Conservation (phyloP, 208 protist genomes). For the Vickermania ingenoplastis region DNA sequence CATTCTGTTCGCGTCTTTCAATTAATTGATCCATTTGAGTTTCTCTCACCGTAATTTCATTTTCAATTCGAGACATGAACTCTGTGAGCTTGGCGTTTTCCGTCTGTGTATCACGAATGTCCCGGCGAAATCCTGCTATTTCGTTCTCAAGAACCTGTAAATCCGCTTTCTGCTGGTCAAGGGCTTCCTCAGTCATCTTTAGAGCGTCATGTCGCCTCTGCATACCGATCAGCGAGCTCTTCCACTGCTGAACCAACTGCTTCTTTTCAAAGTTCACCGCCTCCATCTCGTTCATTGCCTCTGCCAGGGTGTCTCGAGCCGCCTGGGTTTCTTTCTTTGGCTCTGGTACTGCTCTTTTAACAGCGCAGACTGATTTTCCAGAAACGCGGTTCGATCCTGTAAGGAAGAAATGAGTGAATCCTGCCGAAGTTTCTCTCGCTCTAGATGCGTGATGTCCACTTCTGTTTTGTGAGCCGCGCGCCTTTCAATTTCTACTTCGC, state of each 20-base stretch:
- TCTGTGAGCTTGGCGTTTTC: conserved; percentile 87
- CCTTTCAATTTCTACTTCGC: conserved; percentile 90
- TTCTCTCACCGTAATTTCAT: conserved; percentile 85
- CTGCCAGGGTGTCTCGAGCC: conserved; percentile 82
- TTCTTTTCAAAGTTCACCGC: conserved; percentile 92
- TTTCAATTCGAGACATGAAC: conserved; percentile 88
- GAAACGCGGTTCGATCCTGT: conserved; percentile 68
- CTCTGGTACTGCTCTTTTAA: conserved; percentile 77
- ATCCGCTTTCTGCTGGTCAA: conserved; percentile 88
- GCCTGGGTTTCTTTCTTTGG: conserved; percentile 87
- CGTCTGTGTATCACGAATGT: conserved; percentile 73
- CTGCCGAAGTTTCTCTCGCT: conserved; percentile 89
- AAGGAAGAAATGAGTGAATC: conserved; percentile 86
- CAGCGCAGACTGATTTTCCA: conserved; percentile 79
- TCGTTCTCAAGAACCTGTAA: conserved; percentile 88
- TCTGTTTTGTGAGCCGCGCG: conserved; percentile 93
- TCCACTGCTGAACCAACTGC: conserved; percentile 92
- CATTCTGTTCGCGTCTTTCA: conserved; percentile 61
- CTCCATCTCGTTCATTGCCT: conserved; percentile 92
- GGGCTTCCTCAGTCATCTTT: conserved; percentile 87
- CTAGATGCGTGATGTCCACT: conserved; percentile 91
- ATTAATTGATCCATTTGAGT: conserved; percentile 81
- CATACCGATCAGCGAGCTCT: conserved; percentile 89
- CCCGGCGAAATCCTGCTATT: conserved; percentile 80
- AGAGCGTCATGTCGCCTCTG: conserved; percentile 91